Conservation (phyloP, 257 asterid genomes). For the Solanum tarapatanum region DNA sequence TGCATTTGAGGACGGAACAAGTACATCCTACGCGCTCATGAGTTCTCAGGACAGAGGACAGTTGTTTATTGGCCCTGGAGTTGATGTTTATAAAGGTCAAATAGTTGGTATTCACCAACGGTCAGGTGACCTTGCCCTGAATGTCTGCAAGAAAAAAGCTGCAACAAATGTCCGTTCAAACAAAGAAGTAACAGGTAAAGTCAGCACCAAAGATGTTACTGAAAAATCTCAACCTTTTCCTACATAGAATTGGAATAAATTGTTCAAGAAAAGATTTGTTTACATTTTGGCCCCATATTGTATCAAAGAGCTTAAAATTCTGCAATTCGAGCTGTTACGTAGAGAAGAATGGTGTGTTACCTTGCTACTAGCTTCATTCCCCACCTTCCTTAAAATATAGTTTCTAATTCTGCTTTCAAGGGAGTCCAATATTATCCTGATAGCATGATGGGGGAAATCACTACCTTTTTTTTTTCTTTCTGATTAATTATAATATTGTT, state of each 20-base stretch:
- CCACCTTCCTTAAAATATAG: not conserved
- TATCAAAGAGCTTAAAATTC: not conserved
- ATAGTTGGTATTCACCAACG: slow-evolving; percentile 95
- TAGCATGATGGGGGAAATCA: not conserved
- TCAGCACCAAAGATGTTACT: not conserved
- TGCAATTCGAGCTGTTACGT: not conserved
- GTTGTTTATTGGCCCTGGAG: slow-evolving; percentile 80
- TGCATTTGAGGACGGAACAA: slow-evolving; percentile 90
- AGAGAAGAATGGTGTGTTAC: not conserved
- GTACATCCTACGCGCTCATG: slow-evolving; percentile 74
- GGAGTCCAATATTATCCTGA: not conserved
- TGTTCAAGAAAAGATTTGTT: not conserved
- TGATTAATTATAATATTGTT: not conserved
- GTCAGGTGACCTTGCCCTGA: slow-evolving; percentile 84
- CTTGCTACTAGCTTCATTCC: not conserved
- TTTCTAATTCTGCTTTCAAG: not conserved
- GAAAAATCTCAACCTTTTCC: not conserved
- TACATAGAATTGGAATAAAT: not conserved
- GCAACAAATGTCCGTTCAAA: slow-evolving; percentile 94
- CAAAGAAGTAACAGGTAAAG: slow-evolving; percentile 75
- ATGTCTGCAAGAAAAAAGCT: slow-evolving; percentile 94
- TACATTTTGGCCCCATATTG: not conserved
- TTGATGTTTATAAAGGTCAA: slow-evolving; percentile 87
- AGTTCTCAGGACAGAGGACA: slow-evolving; percentile 97
- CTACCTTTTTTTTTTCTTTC: not conserved